Percentiles rank a stretch among this genome's conserved stretches.
phyloP scores from a whole-genome alignment of 208 protist species.

The Giardia duodenalis region DNA sequence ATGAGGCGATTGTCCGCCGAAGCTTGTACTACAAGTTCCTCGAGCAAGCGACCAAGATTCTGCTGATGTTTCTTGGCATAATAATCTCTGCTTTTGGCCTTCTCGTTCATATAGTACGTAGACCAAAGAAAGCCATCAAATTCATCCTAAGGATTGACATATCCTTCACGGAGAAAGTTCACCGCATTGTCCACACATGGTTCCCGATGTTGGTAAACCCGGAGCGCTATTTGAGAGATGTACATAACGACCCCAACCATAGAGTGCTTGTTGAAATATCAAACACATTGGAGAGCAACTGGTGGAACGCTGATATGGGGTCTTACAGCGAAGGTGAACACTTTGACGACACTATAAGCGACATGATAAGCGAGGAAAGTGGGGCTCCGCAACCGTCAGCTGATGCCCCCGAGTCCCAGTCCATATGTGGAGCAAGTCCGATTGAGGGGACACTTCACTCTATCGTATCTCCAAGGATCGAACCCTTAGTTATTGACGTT shows the following conservation, averaged over 20 bases:
- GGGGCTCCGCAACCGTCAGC: too few species aligned
- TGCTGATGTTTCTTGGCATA: not conserved
- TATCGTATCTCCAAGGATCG: too few species aligned
- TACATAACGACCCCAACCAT: not conserved
- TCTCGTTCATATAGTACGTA: not conserved
- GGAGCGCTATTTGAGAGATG: not conserved
- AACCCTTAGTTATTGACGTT: too few species aligned
- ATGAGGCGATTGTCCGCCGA: not conserved
- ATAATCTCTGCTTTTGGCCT: not conserved
- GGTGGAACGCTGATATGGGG: not conserved
- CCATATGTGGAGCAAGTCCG: too few species aligned
- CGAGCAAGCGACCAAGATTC: not conserved
- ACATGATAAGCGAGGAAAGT: too few species aligned
- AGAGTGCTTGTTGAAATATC: not conserved
- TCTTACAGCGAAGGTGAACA: too few species aligned
- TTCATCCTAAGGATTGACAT: not conserved
- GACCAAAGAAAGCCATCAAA: not conserved
- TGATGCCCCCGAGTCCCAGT: too few species aligned
- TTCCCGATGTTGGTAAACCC: not conserved
- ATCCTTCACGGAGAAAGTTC: not conserved
- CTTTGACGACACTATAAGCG: too few species aligned
- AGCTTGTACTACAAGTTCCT: not conserved
- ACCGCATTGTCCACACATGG: not conserved
- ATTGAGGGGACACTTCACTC: too few species aligned
- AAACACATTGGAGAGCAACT: not conserved